Evolutionary conservation across 768 basidiomycete species (phyloP), one percentile per base, ranked within the genome.

Genomic region (Gyrodon lividus): DNA sequence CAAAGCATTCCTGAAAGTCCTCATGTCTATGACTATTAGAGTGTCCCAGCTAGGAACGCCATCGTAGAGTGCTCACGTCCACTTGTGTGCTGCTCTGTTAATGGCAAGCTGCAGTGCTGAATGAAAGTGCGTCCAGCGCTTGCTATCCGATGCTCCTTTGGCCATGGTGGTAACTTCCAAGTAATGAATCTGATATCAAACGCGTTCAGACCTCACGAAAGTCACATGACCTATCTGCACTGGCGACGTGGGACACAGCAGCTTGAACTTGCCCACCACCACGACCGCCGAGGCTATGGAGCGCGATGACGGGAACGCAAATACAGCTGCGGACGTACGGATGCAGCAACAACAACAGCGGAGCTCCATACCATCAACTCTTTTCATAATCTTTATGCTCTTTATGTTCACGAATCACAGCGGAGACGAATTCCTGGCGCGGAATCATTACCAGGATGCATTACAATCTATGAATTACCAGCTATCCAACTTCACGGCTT

Each of bases 341-440:
- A 41, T 17, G 16, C 58, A 48, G 34, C 70, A 70, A 34, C 69
- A 71, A 26, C 76, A 73, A 19, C 77, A 68, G 48, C 78, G 86
- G 23, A 80, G 79, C 66, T 84, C 87, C 2, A 70, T 91, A 35
- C 80, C 89, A 1, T 83, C 86, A 6, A 81, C 92, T 58, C 74
- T 92, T 31, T 82, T 92, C 72, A 74, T 91, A 48, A 78, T 76
- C 58, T 80, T 92, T 51, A 75, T 90, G 63, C 73, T 92, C 23
- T 90, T 87, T 69, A 77, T 92, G 80, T 79, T 92, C 67, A 87
- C 85, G 42, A 89, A 83, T 59, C 83, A 86, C 53, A 84, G 78
- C 53, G 77, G 80, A 6, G 87, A 89, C 59, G 86, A 87, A 61
- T 80, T 79, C 52, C 70, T 83, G 5, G 77, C 79, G 14, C 74